These are phyloP conservation scores for Hirschioporus abietinus DNA, from an alignment of 768 basidiomycete genomes.

Conservation along the genomic window DNA sequence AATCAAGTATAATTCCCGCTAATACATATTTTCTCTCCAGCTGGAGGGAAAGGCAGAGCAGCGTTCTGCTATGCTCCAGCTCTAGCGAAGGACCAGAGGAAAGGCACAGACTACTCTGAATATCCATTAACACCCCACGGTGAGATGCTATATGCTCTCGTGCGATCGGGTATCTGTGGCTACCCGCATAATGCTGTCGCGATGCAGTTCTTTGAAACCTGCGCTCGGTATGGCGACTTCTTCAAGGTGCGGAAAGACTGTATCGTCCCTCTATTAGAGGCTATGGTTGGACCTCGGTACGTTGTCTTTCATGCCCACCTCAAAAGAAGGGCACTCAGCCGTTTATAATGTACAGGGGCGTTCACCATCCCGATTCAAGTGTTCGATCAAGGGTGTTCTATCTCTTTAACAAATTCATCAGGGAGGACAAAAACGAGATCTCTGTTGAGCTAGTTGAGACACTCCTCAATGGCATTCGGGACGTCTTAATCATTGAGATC, in stretches of 20 bases:
- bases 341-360: conserved; percentile 48
- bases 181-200: conserved; percentile 83
- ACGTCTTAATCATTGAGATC: conserved; percentile 71
- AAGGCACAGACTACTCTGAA: conserved; percentile 63
- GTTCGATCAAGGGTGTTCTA: conserved; percentile 83
- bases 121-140: conserved; percentile 88
- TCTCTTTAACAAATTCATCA: conserved; percentile 89
- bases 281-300: conserved; percentile 80
- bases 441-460: conserved; percentile 62
- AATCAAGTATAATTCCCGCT: background rate
- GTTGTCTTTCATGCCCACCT: conserved; percentile 19
- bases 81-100: conserved; percentile 63
- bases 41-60: conserved; percentile 73
- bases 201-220: conserved; percentile 90
- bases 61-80: conserved; percentile 80
- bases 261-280: conserved; percentile 81
- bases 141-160: conserved; percentile 79
- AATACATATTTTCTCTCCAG: conserved; percentile 27
- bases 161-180: conserved; percentile 74
- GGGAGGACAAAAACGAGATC: conserved; percentile 74
- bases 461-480: conserved; percentile 69
- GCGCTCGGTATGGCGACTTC: conserved; percentile 90
- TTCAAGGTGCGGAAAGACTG: conserved; percentile 91
- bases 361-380: conserved; percentile 69
- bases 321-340: background rate